Base-by-base conservation (phyloP, 208 protist genomes). In the Trypanosoma congolense region DNA sequence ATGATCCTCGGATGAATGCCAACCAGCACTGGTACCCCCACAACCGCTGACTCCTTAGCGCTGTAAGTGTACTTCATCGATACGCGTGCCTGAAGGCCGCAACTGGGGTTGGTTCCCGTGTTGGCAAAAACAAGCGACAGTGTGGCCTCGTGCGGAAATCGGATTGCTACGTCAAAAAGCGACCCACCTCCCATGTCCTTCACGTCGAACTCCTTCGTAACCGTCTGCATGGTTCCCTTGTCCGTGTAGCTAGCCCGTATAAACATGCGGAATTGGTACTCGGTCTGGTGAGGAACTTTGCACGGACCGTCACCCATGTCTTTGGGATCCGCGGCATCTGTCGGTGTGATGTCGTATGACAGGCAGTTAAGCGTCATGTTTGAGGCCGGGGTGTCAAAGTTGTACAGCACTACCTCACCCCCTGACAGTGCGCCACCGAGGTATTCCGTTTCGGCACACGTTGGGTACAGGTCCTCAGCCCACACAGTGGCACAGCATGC, bases 91-190 rank as follows among this genome's bases (percentile, higher is more conserved):
- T 52, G n/a, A 26, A 92, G 55, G 33, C 54, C 58, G 64, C 84
- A 92, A 3, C 40, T 35, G 6, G 24, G 9, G 41, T 76, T 68
- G 1, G 47, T 52, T 6, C 56, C 78, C 9, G 64, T 56, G 57
- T 92, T 92, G 18, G 63, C 77, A 50, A 92, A 80, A 24, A 81
- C 61, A 22, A 86, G 30, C 6, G 77, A 82, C 56, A 82, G 75
- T 2, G 21, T 12, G 44, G 64, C 72, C 28, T 10, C 21, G 6
- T 50, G 47, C 3, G 69, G 57, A 50, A 81, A 43, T 26, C 64
- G 69, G 47, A 72, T 52, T 2, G 64, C 64, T 52, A 85, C 10
- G 29, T 61, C 53, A 19, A 46, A 49, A 19, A 92, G 60, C 1
- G 84, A 92, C 8, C 84, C 80, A 16, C 75, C 75, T 14, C 22